A percentile compares a stretch with the other conserved stretches of the same genome.
phyloP scores from a whole-genome alignment of 1,139 yeast species.

The Eremothecium gossypii region DNA sequence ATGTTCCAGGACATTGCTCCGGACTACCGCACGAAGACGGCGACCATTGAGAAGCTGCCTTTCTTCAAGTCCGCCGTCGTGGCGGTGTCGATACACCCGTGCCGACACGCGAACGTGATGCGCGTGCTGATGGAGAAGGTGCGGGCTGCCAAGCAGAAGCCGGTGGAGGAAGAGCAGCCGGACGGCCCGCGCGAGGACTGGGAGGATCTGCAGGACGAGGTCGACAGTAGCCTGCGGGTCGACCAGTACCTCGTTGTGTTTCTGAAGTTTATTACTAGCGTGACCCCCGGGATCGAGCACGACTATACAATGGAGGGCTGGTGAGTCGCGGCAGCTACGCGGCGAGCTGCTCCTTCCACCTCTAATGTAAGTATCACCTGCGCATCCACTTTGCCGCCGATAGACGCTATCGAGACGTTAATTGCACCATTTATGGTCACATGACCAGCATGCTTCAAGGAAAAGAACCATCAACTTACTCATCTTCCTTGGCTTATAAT shows the following conservation, averaged over 20 bases:
- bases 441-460: not conserved
- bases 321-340: slow-evolving; percentile 21
- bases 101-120: slow-evolving; percentile 94
- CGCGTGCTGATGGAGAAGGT: slow-evolving; percentile 68
- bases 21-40: slow-evolving; percentile 92
- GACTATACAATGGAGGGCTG: slow-evolving; percentile 93
- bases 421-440: not conserved
- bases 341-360: not conserved
- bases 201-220: slow-evolving; percentile 35
- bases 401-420: not conserved
- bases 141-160: slow-evolving; percentile 38
- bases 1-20: slow-evolving; percentile 92
- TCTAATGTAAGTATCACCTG: too few relatives aligned
- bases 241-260: slow-evolving; percentile 87
- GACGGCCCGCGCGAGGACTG: slow-evolving; percentile 35
- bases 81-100: slow-evolving; percentile 90
- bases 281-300: slow-evolving; percentile 94
- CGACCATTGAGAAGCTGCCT: slow-evolving; percentile 89
- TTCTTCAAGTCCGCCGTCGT: slow-evolving; percentile 62
- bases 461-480: too few relatives aligned
- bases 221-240: slow-evolving; percentile 53
- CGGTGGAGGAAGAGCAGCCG: slow-evolving; percentile 22
- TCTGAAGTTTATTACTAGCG: slow-evolving; percentile 89
- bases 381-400: too few relatives aligned
- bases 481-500: too few relatives aligned